Percentiles rank a stretch among this genome's conserved stretches.
These are phyloP conservation scores for Sugiyamaella grinbergsii DNA, from an alignment of 1,139 yeast genomes.

Conservation along the genomic window DNA sequence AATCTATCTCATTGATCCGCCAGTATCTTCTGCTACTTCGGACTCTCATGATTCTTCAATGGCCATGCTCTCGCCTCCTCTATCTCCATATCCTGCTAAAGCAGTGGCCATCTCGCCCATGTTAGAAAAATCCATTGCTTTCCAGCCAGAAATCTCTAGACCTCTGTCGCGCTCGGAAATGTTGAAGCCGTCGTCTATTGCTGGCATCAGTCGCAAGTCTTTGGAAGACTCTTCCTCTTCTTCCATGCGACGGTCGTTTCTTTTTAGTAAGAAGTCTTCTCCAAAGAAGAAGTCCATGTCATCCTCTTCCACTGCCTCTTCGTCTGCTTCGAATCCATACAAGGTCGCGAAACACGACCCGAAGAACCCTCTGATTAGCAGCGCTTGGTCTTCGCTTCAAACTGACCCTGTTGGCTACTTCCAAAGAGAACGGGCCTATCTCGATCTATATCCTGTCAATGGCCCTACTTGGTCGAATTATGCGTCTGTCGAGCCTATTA, in stretches of 20 bases:
- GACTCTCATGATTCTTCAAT: slow-evolving; percentile 17
- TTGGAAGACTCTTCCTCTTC: neutral
- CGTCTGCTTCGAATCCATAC: slow-evolving; percentile 15
- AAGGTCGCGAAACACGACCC: slow-evolving; percentile 30
- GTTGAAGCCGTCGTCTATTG: slow-evolving; percentile 19
- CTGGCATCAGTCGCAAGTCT: neutral
- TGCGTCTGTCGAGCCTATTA: slow-evolving; percentile 28
- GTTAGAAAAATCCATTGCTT: slow-evolving; percentile 4
- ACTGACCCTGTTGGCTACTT: slow-evolving; percentile 38
- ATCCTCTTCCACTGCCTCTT: slow-evolving; percentile 2
- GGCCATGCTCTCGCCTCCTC: slow-evolving; percentile 36
- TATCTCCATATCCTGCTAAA: slow-evolving; percentile 36
- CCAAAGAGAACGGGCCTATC: slow-evolving; percentile 36
- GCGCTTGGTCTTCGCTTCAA: slow-evolving; percentile 37
- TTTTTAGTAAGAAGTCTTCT: slow-evolving; percentile 8
- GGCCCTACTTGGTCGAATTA: slow-evolving; percentile 41
- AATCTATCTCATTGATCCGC: neutral
- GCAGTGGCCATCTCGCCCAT: slow-evolving; percentile 24
- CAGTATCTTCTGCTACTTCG: neutral
- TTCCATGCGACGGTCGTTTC: slow-evolving; percentile 14
- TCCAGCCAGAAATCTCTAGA: slow-evolving; percentile 5
- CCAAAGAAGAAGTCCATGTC: neutral
- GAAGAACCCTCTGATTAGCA: slow-evolving; percentile 29
- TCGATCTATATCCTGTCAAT: slow-evolving; percentile 38
- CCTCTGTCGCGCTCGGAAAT: slow-evolving; percentile 15